Percentiles rank a stretch among this genome's conserved stretches.
Conservation (phyloP, 441 rosid genomes). For the Adansonia gregorii region DNA sequence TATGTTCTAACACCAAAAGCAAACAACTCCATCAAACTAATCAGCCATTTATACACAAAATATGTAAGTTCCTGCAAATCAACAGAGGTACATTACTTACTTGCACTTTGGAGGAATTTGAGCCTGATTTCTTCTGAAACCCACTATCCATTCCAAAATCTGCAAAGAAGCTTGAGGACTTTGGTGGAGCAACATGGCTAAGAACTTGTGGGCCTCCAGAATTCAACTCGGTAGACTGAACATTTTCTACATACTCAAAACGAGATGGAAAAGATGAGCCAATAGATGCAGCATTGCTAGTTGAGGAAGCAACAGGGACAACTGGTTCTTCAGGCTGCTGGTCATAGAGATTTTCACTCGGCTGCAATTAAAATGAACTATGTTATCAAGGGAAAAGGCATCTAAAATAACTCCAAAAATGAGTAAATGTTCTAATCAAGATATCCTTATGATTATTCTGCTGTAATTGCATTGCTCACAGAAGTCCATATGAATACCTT, state of each 20-base stretch:
- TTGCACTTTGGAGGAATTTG: constrained; percentile 70
- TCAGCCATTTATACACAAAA: not conserved
- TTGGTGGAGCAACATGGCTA: constrained; percentile 94
- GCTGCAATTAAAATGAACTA: constrained; percentile 41
- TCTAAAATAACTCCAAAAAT: not conserved
- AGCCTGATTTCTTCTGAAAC: constrained; percentile 64
- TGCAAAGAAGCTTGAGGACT: constrained; percentile 82
- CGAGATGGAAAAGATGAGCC: constrained; percentile 71
- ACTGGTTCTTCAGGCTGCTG: constrained; percentile 93
- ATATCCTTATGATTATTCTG: not conserved
- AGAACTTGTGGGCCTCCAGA: constrained; percentile 64
- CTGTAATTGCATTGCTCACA: not conserved
- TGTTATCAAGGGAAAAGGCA: not conserved
- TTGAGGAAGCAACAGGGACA: constrained; percentile 56
- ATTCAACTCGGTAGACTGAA: constrained; percentile 54
- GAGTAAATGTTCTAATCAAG: not conserved
- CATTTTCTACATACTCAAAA: constrained; percentile 85
- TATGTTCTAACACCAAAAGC: not conserved
- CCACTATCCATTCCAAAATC: constrained; percentile 93
- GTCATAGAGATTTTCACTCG: constrained; percentile 82
- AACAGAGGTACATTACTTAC: constrained; percentile 37
- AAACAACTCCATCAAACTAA: not conserved
- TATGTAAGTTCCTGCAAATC: not conserved
- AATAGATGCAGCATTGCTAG: constrained; percentile 45
- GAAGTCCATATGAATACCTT: constrained; percentile 51